Evolutionary conservation across 768 basidiomycete genomes (phyloP), one percentile per base, ranked within the genome.

Genomic region (Suillus spraguei): DNA sequence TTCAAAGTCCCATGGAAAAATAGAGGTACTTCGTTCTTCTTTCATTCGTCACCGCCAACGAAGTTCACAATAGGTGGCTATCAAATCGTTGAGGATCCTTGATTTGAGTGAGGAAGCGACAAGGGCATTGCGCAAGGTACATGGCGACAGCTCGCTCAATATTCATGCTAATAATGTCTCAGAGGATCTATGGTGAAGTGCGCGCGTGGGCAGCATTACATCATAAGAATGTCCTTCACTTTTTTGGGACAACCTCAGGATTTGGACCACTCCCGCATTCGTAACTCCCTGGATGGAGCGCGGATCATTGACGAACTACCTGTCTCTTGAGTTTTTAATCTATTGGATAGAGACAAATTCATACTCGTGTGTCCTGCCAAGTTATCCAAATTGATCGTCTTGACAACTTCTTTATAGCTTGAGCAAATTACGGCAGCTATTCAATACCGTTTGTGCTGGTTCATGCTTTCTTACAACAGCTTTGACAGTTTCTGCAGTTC

Each of bases 271-370:
- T 71, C 32, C 60, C 22, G 65, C 71, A 10, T 65, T 73, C 60
- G 66, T 73, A 39, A 69, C 65, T 33, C 72, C 72, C 1, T 73
- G 72, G 72, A 60, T 67, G 50, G 70, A 72, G n/a, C 67, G 68
- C 58, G 73, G 73, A 2, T 65, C 60, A 1, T 60, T 74, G 44
- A 70, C 63, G 3, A 56, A 61, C 6, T 74, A 72, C 50, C 62
- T 71, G 11, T 58, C 56, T 41, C 24, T 39, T 14, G 24, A 32
- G 9, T 58, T 58, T 28, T 22, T 14, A 35, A 32, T 17, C 63
- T 70, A 6, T 33, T 50, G 6, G 22, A 61, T 4, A n/a, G 35
- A 17, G 61, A 68, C 39, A 54, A 64, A 9, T 60, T 71, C 28
- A 39, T 55, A 35, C 47, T 73, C 17, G 72, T 72, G 32, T 4